Evolutionary conservation across 2,329 filamentous ascomycete genomes (phyloP), one percentile per base, ranked within the genome.

Genomic region (Leptographium radiaticola): DNA sequence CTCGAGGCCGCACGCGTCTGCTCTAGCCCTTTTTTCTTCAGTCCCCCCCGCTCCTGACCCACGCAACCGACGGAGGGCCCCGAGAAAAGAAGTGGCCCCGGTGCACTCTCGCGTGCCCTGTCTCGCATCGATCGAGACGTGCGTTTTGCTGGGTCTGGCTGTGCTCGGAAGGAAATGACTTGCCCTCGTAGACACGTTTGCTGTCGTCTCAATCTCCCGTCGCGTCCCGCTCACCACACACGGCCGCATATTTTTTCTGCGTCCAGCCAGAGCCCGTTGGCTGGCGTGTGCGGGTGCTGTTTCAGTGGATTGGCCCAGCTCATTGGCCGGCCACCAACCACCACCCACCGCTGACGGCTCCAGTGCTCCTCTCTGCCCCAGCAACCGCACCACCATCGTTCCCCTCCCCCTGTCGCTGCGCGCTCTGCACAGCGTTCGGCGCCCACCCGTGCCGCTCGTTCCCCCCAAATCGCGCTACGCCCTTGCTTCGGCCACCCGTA

Each of bases 401-500:
- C 25, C 3, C 25, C 25, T n/a, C 25, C 49, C 39, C 49, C 40
- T 39, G 42, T 52, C 43, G 11, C 50, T 46, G 25, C 48, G 48
- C 48, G 48, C 38, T 42, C 34, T 34, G n/a, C 20, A 12, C 47
- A 25, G 44, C 30, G 13, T 34, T 12, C 30, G 5, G 8, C 18
- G 10, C 2, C 11, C 30, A 5, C 50, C n/a, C 34, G 46, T 34
- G 12, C 11, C 30, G 11, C 50, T 25, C 34, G 46, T 34, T 34
- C 12, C 30, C 49, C 36, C 49, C 7, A 51, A 44, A 44, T 45
- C 49, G 49, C 49, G 49, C 49, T 51, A 44, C 48, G 36, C 31
- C 33, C 33, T 48, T 34, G 45, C 45, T n/a, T 36, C 31, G 45
- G 30, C 45, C 45, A 33, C 15, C 11, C 15, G 16, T 33, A 49